Evolutionary conservation across 1,284 basidiomycete genomes (phyloP).

Genomic region (Irpex sp.): DNA sequence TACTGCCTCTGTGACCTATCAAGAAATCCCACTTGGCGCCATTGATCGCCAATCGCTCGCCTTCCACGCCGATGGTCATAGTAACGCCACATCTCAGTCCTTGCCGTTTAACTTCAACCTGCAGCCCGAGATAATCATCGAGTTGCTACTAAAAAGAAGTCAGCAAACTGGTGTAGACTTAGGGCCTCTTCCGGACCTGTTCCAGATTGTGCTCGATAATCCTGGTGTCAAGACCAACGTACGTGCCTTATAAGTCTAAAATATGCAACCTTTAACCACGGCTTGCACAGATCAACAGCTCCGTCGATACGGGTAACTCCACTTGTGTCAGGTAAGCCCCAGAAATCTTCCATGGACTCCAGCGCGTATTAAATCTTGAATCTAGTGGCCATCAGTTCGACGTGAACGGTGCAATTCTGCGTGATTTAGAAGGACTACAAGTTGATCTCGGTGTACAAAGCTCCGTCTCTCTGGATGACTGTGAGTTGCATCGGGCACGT

Average conservation of each 20-base stretch:
- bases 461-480: conserved; percentile 57
- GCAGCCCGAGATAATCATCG: conserved; percentile 60
- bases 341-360: neutral
- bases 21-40: conserved; percentile 48
- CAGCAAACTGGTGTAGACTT: conserved; percentile 55
- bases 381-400: conserved; percentile 61
- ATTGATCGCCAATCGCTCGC: conserved; percentile 57
- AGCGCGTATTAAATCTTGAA: conserved; percentile 7
- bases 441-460: conserved; percentile 50
- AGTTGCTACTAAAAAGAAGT: conserved; percentile 52
- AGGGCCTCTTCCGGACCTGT: conserved; percentile 59
- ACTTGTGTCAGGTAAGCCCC: conserved; percentile 49
- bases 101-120: conserved; percentile 67
- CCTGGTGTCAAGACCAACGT: conserved; percentile 49
- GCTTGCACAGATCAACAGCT: conserved; percentile 44
- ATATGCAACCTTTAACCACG: neutral
- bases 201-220: conserved; percentile 54
- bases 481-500: conserved; percentile 28
- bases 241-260: conserved; percentile 14
- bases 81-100: conserved; percentile 53
- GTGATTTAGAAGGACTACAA: conserved; percentile 56
- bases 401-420: conserved; percentile 56
- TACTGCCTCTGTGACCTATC: conserved; percentile 53
- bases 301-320: conserved; percentile 49
- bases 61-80: conserved; percentile 60